Percentiles rank a stretch among this genome's conserved stretches.
phyloP scores from a whole-genome alignment of 106 monocot genomes.

The Dendrobium nobile region DNA sequence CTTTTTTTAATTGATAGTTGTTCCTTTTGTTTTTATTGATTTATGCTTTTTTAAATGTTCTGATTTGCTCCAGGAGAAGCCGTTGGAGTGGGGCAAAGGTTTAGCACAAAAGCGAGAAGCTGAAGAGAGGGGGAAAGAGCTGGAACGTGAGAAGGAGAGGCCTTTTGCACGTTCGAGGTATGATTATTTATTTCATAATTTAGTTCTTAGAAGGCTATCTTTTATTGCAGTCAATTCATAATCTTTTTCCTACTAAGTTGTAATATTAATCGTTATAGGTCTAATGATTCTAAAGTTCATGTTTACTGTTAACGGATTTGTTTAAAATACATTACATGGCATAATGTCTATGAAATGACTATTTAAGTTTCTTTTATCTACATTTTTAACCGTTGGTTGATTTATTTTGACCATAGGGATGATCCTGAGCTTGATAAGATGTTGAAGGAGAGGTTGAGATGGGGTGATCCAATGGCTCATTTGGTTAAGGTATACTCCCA shows the following conservation, averaged over 20 bases:
- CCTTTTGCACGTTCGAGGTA: conserved; percentile 79
- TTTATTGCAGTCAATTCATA: not conserved
- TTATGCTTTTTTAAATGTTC: not conserved
- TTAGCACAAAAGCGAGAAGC: conserved; percentile 62
- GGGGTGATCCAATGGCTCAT: conserved; percentile 99
- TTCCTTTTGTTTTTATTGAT: not conserved
- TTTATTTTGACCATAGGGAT: conserved; percentile 47
- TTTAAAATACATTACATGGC: not conserved
- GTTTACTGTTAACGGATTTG: not conserved
- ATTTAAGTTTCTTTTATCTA: conserved; percentile 5
- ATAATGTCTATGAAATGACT: not conserved
- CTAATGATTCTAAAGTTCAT: not conserved
- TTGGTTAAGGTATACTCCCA: conserved; percentile 64
- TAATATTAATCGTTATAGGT: not conserved
- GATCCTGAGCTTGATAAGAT: conserved; percentile 92
- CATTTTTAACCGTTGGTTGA: not conserved
- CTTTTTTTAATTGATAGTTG: conserved; percentile 4
- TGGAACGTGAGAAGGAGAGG: conserved; percentile 56
- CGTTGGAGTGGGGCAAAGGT: conserved; percentile 76
- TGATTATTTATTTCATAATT: not conserved
- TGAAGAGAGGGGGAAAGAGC: conserved; percentile 34
- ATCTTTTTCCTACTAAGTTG: not conserved
- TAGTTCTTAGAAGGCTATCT: not conserved
- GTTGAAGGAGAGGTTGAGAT: conserved; percentile 78
- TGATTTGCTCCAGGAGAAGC: conserved; percentile 26